Base-by-base conservation (phyloP, 2,329 filamentous ascomycete species). In the Cladosporium velox region DNA sequence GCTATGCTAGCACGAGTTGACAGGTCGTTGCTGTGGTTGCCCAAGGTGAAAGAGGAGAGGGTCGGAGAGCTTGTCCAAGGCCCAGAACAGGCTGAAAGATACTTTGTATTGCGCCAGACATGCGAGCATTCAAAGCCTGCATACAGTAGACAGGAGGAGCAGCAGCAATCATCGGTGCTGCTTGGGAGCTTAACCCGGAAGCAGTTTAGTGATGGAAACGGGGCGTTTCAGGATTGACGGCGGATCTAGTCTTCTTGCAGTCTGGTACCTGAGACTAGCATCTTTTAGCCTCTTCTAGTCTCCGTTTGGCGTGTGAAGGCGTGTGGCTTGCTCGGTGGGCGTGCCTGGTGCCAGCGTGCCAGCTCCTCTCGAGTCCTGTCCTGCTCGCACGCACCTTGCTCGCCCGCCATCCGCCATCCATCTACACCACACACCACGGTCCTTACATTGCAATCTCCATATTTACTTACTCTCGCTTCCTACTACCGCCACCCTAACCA, bases 401-500 rank as follows among this genome's bases (percentile, higher is more conserved):
- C 52, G 12, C 52, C 28, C 52, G 28, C 52, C 28, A 32, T 34
- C 28, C 30, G 52, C 28, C 52, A 55, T 32, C 52, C 21, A 21
- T 32, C 52, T 18, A 55, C 52, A 55, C 28, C 51, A 55, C 49
- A 47, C 49, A 52, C 52, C 52, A 55, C 52, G 52, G 32, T 55
- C 52, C 30, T 55, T 55, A 55, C 52, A 55, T 55, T 55, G 52
- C 30, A 21, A 47, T 55, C 52, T 55, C 52, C 52, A 55, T 55
- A 55, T 55, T 55, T 55, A 55, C 32, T 55, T 55, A 30, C 52
- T 32, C 52, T 55, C 52, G 52, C 32, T 55, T 55, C 52, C 52
- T 34, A n/a, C 52, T 32, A 55, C 8, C 52, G 52, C 52, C 52
- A n/a, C 52, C 18, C 52, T 30, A 21, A 55, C 15, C 18, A 55